A percentile compares a stretch with the other conserved stretches of the same genome.
These are phyloP conservation scores for Epichloe coenophiala DNA, from an alignment of 2,329 filamentous ascomycete genomes.

Conservation along the genomic window DNA sequence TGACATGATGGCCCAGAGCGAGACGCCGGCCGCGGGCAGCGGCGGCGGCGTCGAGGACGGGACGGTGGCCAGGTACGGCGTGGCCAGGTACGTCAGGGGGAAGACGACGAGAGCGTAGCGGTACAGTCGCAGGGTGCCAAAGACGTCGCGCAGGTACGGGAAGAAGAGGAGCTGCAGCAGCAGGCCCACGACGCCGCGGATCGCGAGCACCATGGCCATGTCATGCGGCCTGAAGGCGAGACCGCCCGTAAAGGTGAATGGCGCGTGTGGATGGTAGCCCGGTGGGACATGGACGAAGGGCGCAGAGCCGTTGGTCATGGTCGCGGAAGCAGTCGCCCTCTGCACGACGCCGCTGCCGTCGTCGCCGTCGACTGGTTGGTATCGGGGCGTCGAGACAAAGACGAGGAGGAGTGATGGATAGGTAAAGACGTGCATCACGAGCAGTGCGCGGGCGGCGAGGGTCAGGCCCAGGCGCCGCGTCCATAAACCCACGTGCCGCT, in stretches of 20 bases:
- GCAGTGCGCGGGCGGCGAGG: slow-evolving; percentile 52
- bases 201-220: slow-evolving; percentile 67
- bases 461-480: slow-evolving; percentile 40
- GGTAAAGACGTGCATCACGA: slow-evolving; percentile 60
- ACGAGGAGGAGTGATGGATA: slow-evolving; percentile 67
- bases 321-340: too few relatives aligned
- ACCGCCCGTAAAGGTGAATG: slow-evolving; percentile 58
- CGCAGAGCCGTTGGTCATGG: too few relatives aligned
- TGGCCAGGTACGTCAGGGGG: slow-evolving; percentile 57
- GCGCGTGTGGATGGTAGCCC: slow-evolving; percentile 22
- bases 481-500: slow-evolving; percentile 39
- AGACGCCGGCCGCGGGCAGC: slow-evolving; percentile 35
- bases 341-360: too few relatives aligned
- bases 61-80: slow-evolving; percentile 52
- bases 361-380: slow-evolving; percentile 21
- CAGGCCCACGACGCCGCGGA: slow-evolving; percentile 65
- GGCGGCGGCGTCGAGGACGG: slow-evolving; percentile 38
- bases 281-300: slow-evolving; percentile 7
- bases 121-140: slow-evolving; percentile 58
- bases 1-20: slow-evolving; percentile 52
- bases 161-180: slow-evolving; percentile 48
- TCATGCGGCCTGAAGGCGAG: slow-evolving; percentile 57
- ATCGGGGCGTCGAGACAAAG: slow-evolving; percentile 61
- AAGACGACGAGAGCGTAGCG: slow-evolving; percentile 57
- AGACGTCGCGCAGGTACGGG: slow-evolving; percentile 48